phyloP scores from a whole-genome alignment of 2,329 filamentous ascomycete genomes.

The Cladosporium sp. region DNA sequence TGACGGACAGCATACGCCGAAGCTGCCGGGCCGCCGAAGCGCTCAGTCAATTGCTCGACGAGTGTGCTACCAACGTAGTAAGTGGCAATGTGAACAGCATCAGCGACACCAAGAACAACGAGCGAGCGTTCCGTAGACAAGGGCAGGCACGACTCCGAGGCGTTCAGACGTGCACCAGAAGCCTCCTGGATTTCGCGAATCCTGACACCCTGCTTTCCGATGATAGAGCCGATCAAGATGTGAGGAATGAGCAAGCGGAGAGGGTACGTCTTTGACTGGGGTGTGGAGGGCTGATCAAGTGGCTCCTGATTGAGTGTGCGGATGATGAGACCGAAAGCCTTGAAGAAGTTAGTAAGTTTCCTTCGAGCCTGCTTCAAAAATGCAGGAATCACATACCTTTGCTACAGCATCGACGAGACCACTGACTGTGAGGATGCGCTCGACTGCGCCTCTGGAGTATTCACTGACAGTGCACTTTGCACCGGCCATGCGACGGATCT shows the following conservation, averaged over 20 bases:
- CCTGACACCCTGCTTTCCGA: constrained; percentile 90
- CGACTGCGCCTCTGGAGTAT: constrained; percentile 93
- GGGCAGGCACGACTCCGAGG: constrained; percentile 89
- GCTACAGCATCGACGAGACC: constrained; percentile 93
- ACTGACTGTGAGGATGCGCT: constrained; percentile 95
- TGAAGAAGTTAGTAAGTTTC: constrained; percentile 25
- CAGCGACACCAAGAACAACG: constrained; percentile 94
- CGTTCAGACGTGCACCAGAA: constrained; percentile 92
- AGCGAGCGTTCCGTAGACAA: constrained; percentile 96
- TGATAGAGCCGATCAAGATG: constrained; percentile 96
- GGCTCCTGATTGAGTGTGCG: constrained; percentile 97
- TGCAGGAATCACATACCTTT: constrained; percentile 59
- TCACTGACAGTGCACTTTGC: constrained; percentile 99
- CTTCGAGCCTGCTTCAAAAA: too few relatives aligned
- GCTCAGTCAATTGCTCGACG: constrained; percentile 92
- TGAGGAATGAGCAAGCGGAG: constrained; percentile 92
- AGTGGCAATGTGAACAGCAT: constrained; percentile 96
- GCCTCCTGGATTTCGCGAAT: constrained; percentile 99
- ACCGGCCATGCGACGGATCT: constrained; percentile 89
- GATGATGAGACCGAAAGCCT: constrained; percentile 97
- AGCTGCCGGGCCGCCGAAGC: constrained; percentile 90
- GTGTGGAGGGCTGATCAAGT: constrained; percentile 78
- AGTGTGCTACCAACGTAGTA: constrained; percentile 99
- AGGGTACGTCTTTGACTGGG: constrained; percentile 95
- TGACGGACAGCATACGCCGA: constrained; percentile 97